Evolutionary conservation across 2,329 filamentous ascomycete species (phyloP).

Genomic region (Ceratocystis cacaofunesta): DNA sequence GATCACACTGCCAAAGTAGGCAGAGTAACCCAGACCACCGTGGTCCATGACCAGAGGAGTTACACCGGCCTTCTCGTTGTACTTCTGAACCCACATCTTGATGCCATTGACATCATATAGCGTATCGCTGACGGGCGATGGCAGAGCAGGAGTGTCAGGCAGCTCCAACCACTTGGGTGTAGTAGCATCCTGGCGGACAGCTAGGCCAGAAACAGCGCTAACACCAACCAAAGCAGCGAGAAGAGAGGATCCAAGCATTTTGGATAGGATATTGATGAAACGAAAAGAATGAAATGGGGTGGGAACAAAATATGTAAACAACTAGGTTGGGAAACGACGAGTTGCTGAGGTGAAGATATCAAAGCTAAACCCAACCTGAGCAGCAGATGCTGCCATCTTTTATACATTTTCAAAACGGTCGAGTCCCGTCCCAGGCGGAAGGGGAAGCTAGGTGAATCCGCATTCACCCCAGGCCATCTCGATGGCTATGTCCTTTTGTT

Average conservation of each 20-base stretch:
- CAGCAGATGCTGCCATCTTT: not conserved
- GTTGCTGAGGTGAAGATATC: not conserved
- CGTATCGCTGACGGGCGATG: conserved; percentile 23
- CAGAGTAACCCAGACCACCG: conserved; percentile 29
- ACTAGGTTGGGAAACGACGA: not conserved
- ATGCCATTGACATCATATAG: conserved; percentile 25
- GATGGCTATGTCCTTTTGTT: not conserved
- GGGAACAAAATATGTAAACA: not conserved
- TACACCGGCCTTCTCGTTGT: conserved; percentile 25
- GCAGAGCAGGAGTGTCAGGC: conserved; percentile 27
- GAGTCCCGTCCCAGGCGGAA: not conserved
- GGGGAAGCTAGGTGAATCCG: not conserved
- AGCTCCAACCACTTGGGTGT: conserved; percentile 24
- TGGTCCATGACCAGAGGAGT: conserved; percentile 28
- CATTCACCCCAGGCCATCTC: not conserved
- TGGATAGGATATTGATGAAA: not conserved
- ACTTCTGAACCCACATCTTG: conserved; percentile 29
- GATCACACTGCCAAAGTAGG: conserved; percentile 29
- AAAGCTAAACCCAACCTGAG: not conserved
- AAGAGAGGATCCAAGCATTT: conserved; percentile 9
- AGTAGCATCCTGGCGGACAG: conserved; percentile 19
- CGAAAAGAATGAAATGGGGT: not conserved
- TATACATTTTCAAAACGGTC: not conserved
- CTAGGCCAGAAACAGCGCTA: conserved; percentile 17
- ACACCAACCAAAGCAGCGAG: conserved; percentile 5